Conservation (phyloP, 177 flowering plant genomes). For the Vitis hybrid region DNA sequence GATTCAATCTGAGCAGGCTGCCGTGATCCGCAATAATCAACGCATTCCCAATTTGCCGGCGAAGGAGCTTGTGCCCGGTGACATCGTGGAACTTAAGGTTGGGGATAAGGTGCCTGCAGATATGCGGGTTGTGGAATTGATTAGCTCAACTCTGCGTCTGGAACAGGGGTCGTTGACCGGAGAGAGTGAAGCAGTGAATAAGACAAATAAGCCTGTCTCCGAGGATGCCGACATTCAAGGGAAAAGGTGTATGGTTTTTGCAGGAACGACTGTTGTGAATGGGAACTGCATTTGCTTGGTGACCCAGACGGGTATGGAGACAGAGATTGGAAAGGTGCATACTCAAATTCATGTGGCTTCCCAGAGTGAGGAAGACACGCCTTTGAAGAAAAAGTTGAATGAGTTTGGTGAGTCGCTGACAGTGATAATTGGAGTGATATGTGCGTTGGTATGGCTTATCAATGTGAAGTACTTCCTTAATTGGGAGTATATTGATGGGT, state of each 20-base stretch:
- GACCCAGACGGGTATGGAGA: conserved; percentile 53
- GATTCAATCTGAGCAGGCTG: conserved; percentile 53
- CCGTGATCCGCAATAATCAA: conserved; percentile 43
- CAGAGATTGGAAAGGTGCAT: conserved; percentile 65
- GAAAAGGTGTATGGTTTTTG: conserved; percentile 59
- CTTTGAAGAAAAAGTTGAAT: conserved; percentile 64
- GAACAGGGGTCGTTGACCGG: conserved; percentile 68
- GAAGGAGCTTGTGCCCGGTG: conserved; percentile 58
- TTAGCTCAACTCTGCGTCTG: conserved; percentile 52
- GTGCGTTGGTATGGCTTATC: conserved; percentile 62
- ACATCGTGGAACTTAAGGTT: conserved; percentile 52
- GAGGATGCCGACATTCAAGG: conserved; percentile 56
- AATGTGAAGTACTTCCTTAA: conserved; percentile 64
- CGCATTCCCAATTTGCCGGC: conserved; percentile 41
- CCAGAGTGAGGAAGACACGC: conserved; percentile 59
- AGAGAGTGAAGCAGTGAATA: conserved; percentile 62
- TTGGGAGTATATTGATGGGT: conserved; percentile 60
- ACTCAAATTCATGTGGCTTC: conserved; percentile 61
- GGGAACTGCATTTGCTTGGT: conserved; percentile 56
- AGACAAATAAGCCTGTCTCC: conserved; percentile 42
- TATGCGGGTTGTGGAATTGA: conserved; percentile 48
- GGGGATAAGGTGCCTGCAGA: conserved; percentile 68
- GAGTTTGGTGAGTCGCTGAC: conserved; percentile 66
- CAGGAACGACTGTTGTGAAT: conserved; percentile 67
- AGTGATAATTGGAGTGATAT: conserved; percentile 49